These are phyloP conservation scores for Wickerhamiella galacta DNA, from an alignment of 805 yeast genomes.

Conservation along the genomic window DNA sequence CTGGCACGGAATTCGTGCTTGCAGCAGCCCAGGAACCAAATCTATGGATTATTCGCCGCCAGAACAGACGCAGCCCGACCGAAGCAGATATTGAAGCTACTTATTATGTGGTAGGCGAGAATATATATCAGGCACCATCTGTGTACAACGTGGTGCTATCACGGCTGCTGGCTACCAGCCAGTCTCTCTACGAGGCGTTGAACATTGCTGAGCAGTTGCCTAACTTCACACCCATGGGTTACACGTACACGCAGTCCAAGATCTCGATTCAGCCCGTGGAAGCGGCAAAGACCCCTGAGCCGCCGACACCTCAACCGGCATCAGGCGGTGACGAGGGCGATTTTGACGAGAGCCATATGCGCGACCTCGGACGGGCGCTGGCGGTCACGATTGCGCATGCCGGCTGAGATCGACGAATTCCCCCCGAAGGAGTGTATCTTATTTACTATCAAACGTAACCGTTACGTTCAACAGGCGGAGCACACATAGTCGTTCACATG, in stretches of 20 bases:
- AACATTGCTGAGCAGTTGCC: slow-evolving; percentile 32
- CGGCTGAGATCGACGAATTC: no score
- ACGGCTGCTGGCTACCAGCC: slow-evolving; percentile 39
- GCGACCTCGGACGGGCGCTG: no score
- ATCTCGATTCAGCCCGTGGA: neutral
- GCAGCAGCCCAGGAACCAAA: slow-evolving; percentile 72
- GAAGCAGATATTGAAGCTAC: slow-evolving; percentile 45
- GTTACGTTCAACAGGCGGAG: no score
- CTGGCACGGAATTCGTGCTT: slow-evolving; percentile 72
- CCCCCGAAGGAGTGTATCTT: no score
- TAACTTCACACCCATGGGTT: slow-evolving; percentile 45
- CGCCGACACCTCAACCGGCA: no score
- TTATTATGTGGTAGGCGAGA: slow-evolving; percentile 80
- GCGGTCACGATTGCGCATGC: no score
- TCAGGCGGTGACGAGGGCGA: no score
- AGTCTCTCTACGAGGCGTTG: slow-evolving; percentile 31
- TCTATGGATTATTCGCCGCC: slow-evolving; percentile 81
- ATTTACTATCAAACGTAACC: no score
- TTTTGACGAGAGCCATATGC: no score
- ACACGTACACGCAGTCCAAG: slow-evolving; percentile 24
- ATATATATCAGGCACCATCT: slow-evolving; percentile 78
- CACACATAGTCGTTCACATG: no score
- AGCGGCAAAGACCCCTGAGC: neutral
- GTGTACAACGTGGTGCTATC: slow-evolving; percentile 57
- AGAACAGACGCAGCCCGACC: slow-evolving; percentile 39